These are phyloP conservation scores for Pyrenochaeta sp. DNA, from an alignment of 2,329 filamentous ascomycete species.

Conservation along the genomic window DNA sequence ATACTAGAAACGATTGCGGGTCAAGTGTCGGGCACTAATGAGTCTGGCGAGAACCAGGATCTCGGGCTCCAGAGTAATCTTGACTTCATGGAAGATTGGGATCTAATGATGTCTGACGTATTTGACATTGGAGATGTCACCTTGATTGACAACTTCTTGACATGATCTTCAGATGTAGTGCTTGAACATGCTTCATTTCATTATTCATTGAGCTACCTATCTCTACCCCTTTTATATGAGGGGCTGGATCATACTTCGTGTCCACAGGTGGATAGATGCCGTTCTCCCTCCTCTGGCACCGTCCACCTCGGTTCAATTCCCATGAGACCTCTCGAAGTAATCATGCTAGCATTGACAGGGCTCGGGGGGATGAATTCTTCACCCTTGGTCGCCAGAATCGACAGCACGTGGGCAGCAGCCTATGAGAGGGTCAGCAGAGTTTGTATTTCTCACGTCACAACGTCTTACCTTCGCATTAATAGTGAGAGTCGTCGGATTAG, in stretches of 20 bases:
- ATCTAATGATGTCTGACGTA: slow-evolving; percentile 22
- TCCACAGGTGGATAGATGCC: slow-evolving; percentile 41
- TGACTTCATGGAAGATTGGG: slow-evolving; percentile 26
- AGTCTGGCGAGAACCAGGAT: neutral
- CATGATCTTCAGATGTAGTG: no score
- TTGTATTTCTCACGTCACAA: no score
- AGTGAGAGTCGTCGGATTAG: slow-evolving; percentile 45
- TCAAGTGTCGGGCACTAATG: slow-evolving; percentile 2
- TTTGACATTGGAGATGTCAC: slow-evolving; percentile 16
- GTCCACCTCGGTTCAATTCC: slow-evolving; percentile 42
- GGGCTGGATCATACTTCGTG: slow-evolving; percentile 39
- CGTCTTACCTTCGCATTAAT: slow-evolving; percentile 48
- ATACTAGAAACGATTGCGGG: slow-evolving; percentile 28
- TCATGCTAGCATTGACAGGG: slow-evolving; percentile 40
- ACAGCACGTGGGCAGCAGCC: slow-evolving; percentile 47
- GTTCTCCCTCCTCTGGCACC: slow-evolving; percentile 32
- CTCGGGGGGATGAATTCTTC: slow-evolving; percentile 45
- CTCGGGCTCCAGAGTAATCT: slow-evolving; percentile 16
- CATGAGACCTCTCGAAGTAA: slow-evolving; percentile 34
- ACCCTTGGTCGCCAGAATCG: slow-evolving; percentile 40
- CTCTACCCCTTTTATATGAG: no score
- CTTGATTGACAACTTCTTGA: no score
- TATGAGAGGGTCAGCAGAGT: slow-evolving; percentile 17
- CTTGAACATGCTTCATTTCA: no score
- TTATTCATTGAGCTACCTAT: no score